Evolutionary conservation across 2,329 filamentous ascomycete genomes (phyloP).

Genomic region (Sporothrix pseudoabietina): DNA sequence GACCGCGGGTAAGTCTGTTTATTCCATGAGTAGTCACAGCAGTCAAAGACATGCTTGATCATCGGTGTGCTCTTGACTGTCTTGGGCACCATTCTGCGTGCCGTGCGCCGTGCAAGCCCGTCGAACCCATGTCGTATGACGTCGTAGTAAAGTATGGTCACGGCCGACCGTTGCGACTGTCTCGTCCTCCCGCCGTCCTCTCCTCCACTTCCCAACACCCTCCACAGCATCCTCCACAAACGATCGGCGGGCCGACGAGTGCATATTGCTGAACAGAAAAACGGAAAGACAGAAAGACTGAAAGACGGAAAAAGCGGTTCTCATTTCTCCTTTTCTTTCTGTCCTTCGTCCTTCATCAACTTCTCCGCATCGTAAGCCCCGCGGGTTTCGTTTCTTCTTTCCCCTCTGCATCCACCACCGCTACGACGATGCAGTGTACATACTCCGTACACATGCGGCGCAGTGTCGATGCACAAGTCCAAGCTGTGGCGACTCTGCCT

Average conservation of each 20-base stretch:
- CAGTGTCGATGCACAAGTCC: background rate
- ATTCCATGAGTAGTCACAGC: background rate
- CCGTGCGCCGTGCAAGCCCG: background rate
- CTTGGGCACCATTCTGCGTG: background rate
- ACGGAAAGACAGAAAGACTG: background rate
- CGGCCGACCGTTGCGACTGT: background rate
- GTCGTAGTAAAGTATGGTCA: background rate
- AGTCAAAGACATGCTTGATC: background rate
- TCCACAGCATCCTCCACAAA: background rate
- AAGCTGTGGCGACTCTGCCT: background rate
- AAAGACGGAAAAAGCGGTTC: background rate
- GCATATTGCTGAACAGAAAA: background rate
- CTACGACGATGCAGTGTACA: background rate
- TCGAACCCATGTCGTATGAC: constrained; percentile 16
- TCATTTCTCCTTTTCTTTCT: no score
- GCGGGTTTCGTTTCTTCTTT: no score
- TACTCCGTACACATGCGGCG: no score
- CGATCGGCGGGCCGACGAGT: constrained; percentile 10
- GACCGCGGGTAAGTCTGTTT: constrained; percentile 3
- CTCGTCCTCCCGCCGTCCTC: background rate
- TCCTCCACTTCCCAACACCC: background rate
- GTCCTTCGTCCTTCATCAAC: background rate
- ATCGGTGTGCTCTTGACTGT: background rate
- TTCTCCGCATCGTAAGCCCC: background rate
- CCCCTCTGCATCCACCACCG: background rate